These are phyloP conservation scores for Gomphus sp. DNA, from an alignment of 1,284 basidiomycete species.

Conservation along the genomic window DNA sequence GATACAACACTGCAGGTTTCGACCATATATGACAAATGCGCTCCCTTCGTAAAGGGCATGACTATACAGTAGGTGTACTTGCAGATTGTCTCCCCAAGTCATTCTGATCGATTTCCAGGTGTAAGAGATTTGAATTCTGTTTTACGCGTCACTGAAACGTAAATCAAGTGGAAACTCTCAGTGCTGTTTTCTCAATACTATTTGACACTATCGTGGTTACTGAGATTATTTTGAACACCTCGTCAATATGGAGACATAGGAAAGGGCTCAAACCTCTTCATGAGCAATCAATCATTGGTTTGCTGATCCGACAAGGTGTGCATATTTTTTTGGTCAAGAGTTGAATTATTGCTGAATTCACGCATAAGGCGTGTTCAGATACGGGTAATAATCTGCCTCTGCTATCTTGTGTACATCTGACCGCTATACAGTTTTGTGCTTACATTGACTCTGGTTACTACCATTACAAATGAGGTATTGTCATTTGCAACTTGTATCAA, in stretches of 20 bases:
- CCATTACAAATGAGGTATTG: not conserved
- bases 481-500: not conserved
- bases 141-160: not conserved
- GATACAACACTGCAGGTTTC: not conserved
- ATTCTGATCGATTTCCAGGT: not conserved
- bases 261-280: not conserved
- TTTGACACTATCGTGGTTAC: not conserved
- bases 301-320: too few relatives aligned
- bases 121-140: not conserved
- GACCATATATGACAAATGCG: not conserved
- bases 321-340: too few relatives aligned
- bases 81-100: not conserved
- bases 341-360: too few relatives aligned
- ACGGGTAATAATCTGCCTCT: not conserved
- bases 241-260: not conserved
- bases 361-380: not conserved
- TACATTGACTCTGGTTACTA: not conserved
- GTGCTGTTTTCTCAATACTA: not conserved
- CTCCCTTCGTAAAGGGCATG: too few relatives aligned
- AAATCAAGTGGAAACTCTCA: not conserved
- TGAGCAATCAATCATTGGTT: not conserved
- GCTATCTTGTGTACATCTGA: not conserved
- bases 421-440: not conserved
- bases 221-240: not conserved
- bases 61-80: not conserved